Percentiles rank a stretch among this genome's conserved stretches.
phyloP scores from a whole-genome alignment of 306 rosid species.

The Lathyrus sativus region DNA sequence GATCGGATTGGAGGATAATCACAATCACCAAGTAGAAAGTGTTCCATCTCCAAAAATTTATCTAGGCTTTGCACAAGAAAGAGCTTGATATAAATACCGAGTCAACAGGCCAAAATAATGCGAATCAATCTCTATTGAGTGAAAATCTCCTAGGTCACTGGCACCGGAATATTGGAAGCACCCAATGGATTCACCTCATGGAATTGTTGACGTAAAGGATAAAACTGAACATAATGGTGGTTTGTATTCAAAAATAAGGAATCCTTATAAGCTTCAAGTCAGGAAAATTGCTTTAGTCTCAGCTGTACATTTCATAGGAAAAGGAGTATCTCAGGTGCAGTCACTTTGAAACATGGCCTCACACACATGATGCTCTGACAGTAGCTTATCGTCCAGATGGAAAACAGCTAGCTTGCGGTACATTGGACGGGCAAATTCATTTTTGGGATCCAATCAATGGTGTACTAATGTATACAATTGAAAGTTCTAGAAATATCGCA shows the following conservation, averaged over 20 bases:
- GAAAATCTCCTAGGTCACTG: slow-evolving; percentile 44
- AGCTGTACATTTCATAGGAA: slow-evolving; percentile 72
- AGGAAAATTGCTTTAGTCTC: slow-evolving; percentile 70
- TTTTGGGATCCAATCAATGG: no score
- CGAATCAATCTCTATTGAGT: slow-evolving; percentile 51
- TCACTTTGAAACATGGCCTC: slow-evolving; percentile 83
- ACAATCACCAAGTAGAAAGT: slow-evolving; percentile 38
- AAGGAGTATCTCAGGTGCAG: slow-evolving; percentile 79
- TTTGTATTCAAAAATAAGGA: slow-evolving; percentile 45
- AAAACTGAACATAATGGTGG: slow-evolving; percentile 34
- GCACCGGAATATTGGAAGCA: slow-evolving; percentile 47
- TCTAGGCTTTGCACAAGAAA: slow-evolving; percentile 41
- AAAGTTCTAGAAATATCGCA: no score
- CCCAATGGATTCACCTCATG: slow-evolving; percentile 50
- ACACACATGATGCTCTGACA: no score
- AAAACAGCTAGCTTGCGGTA: no score
- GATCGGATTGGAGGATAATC: slow-evolving; percentile 48
- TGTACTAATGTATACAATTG: no score
- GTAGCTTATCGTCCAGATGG: no score
- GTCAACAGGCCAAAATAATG: slow-evolving; percentile 45
- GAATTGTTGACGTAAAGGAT: slow-evolving; percentile 54
- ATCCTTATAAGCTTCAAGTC: slow-evolving; percentile 41
- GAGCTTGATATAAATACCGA: slow-evolving; percentile 46
- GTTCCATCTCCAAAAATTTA: slow-evolving; percentile 36
- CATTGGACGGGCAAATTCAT: no score